phyloP scores from a whole-genome alignment of 441 rosid species.

The Erodium texanum region DNA sequence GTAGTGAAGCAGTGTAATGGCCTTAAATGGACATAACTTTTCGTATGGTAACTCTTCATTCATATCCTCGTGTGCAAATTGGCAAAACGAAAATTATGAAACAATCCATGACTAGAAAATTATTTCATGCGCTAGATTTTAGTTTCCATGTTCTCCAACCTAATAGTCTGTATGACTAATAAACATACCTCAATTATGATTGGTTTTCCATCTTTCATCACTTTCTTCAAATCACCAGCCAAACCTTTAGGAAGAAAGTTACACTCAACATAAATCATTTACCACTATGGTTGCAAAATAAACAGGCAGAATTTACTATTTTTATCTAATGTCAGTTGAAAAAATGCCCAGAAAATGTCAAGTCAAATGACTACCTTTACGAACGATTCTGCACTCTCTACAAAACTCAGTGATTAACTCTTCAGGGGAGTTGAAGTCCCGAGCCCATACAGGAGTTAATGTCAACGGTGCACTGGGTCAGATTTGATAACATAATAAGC shows the following conservation, averaged over 20 bases:
- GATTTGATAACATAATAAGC: constrained; percentile 5
- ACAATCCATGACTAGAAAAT: neutral
- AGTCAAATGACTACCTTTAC: constrained; percentile 52
- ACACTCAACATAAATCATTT: constrained; percentile 11
- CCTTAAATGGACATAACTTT: neutral
- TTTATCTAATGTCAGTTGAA: neutral
- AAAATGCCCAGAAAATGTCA: neutral
- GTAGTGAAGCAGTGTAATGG: neutral
- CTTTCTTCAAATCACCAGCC: constrained; percentile 98
- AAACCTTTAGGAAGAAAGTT: constrained; percentile 49
- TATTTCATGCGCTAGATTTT: too few species aligned
- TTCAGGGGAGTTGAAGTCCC: constrained; percentile 70
- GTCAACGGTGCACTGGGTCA: constrained; percentile 76
- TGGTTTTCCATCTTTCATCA: constrained; percentile 99
- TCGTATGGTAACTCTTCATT: neutral
- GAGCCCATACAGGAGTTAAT: constrained; percentile 92
- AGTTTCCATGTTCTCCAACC: too few species aligned
- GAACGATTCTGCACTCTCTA: constrained; percentile 97
- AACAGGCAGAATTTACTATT: neutral
- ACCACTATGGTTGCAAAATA: constrained; percentile 10
- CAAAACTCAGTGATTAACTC: constrained; percentile 87
- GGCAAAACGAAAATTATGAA: neutral
- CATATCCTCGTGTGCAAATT: neutral
- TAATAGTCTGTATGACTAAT: neutral
- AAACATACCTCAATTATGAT: constrained; percentile 77